phyloP scores from a whole-genome alignment of 441 rosid genomes.

The Jatropha podagrica region DNA sequence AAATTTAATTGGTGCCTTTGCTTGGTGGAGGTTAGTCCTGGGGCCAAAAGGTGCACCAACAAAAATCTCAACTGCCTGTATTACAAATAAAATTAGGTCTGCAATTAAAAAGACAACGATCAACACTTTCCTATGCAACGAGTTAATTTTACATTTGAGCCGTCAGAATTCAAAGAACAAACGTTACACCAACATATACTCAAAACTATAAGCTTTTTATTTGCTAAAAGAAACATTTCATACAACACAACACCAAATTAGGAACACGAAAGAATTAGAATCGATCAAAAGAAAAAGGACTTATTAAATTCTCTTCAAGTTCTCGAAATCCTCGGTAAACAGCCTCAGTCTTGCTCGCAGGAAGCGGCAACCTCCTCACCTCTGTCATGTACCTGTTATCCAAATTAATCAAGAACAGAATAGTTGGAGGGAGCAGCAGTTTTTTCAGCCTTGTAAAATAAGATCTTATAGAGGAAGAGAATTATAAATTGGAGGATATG shows the following conservation, averaged over 20 bases:
- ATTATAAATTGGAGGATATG: background rate
- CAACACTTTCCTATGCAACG: background rate
- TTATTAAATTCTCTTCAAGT: slow-evolving; percentile 82
- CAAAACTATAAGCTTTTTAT: slow-evolving; percentile 15
- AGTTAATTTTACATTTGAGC: slow-evolving; percentile 11
- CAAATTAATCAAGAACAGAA: slow-evolving; percentile 10
- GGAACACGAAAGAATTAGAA: slow-evolving; percentile 34
- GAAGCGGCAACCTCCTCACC: slow-evolving; percentile 79
- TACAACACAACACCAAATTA: slow-evolving; percentile 32
- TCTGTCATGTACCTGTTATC: slow-evolving; percentile 88
- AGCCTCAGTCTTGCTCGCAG: slow-evolving; percentile 70
- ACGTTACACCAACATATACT: slow-evolving; percentile 2
- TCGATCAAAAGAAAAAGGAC: slow-evolving; percentile 53
- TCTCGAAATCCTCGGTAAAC: slow-evolving; percentile 81
- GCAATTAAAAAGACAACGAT: too few species aligned
- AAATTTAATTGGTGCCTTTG: too few species aligned
- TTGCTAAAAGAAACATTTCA: slow-evolving; percentile 14
- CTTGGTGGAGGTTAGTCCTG: too few species aligned
- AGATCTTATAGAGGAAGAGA: background rate
- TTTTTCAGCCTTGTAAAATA: background rate
- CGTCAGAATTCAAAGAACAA: background rate
- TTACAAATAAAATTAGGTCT: too few species aligned
- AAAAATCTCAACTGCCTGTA: too few species aligned
- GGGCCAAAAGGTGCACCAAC: too few species aligned
- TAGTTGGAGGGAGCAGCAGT: background rate